These are phyloP conservation scores for Micromonas commoda DNA, from an alignment of 139 green algal genomes.

Conservation along the genomic window DNA sequence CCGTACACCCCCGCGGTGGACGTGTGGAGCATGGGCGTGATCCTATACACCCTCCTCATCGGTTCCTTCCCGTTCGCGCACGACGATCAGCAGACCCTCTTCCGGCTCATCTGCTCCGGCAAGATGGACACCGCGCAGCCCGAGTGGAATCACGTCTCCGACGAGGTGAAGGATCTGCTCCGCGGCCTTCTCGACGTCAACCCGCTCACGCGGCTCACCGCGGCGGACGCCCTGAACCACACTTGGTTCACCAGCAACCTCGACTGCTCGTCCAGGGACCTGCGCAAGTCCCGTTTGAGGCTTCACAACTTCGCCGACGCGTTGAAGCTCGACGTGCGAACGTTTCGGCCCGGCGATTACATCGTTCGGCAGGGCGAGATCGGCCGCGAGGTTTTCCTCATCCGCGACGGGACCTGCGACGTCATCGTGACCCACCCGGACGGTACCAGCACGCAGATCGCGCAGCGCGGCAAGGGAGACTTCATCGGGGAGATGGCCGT, in stretches of 20 bases:
- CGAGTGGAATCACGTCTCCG: slow-evolving; percentile 68
- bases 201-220: slow-evolving; percentile 53
- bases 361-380: not conserved
- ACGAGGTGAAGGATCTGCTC: slow-evolving; percentile 64
- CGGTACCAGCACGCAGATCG: not conserved
- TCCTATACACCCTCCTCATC: slow-evolving; percentile 77
- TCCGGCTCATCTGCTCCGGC: slow-evolving; percentile 73
- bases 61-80: slow-evolving; percentile 87
- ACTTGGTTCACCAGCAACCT: slow-evolving; percentile 43
- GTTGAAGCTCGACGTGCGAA: not conserved
- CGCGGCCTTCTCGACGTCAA: slow-evolving; percentile 57
- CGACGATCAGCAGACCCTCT: slow-evolving; percentile 79
- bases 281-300: not conserved
- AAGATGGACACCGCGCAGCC: slow-evolving; percentile 70
- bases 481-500: not conserved
- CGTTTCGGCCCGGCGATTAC: not conserved
- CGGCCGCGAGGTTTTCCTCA: not conserved
- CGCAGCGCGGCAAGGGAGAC: not conserved
- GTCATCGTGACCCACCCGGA: not conserved
- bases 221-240: slow-evolving; percentile 60
- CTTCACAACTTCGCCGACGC: not conserved
- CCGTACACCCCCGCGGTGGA: slow-evolving; percentile 54
- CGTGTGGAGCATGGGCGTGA: slow-evolving; percentile 64
- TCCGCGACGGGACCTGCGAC: not conserved
- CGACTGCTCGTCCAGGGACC: not conserved